A percentile compares a stretch with the other conserved stretches of the same genome.
phyloP scores from a whole-genome alignment of 1,139 yeast species.

The Pichia sp. region DNA sequence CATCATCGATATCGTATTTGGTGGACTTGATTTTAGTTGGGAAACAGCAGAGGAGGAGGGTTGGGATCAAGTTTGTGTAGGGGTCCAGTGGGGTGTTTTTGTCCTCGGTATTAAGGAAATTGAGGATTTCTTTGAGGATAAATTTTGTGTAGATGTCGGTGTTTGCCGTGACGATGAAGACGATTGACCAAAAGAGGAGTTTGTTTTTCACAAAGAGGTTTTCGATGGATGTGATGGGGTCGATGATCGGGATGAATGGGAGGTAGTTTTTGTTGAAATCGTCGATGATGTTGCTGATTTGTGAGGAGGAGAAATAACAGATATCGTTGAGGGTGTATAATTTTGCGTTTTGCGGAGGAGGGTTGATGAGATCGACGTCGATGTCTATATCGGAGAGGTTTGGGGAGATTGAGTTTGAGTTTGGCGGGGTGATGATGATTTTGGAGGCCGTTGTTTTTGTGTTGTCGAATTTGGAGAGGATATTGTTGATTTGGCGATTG shows the following conservation, averaged over 20 bases:
- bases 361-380: too few relatives aligned
- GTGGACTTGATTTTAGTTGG: conserved; percentile 21
- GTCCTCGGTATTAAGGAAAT: not conserved
- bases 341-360: too few relatives aligned
- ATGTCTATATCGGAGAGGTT: conserved; percentile 3
- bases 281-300: conserved; percentile 14
- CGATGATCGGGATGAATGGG: conserved; percentile 26
- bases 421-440: conserved; percentile 9
- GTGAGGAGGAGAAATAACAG: conserved; percentile 10
- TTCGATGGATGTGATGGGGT: conserved; percentile 23
- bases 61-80: conserved; percentile 21
- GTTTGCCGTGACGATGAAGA: conserved; percentile 23
- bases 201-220: conserved; percentile 20
- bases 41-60: conserved; percentile 27
- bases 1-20: conserved; percentile 14
- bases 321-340: conserved; percentile 5
- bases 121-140: conserved; percentile 13
- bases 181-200: conserved; percentile 31
- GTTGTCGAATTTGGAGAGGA: conserved; percentile 11
- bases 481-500: conserved; percentile 7
- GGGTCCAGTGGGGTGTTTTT: conserved; percentile 9
- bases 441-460: too few relatives aligned
- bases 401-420: conserved; percentile 9
- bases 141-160: conserved; percentile 19
- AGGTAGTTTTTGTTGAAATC: conserved; percentile 24